A percentile compares a stretch with the other conserved stretches of the same genome.
phyloP scores from a whole-genome alignment of 441 rosid species.

The Kokia cookei region DNA sequence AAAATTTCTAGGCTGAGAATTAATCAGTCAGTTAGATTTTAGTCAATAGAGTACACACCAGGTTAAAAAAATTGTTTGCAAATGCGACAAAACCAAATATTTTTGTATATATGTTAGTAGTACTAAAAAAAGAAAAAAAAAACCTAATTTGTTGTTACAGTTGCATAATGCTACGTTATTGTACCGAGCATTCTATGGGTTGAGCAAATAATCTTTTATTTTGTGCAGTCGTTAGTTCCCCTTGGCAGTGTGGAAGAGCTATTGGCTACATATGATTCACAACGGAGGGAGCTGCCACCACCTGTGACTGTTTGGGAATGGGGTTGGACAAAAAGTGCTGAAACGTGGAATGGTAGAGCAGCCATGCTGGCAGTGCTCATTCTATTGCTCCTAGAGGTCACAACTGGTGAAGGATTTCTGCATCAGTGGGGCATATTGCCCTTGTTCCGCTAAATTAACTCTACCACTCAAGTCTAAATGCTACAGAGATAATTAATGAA shows the following conservation, averaged over 20 bases:
- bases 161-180: background rate
- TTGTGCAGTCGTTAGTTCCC: slow-evolving; percentile 83
- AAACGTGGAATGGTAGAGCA: slow-evolving; percentile 98
- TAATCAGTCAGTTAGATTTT: background rate
- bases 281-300: slow-evolving; percentile 83
- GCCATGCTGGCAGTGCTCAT: slow-evolving; percentile 94
- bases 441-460: slow-evolving; percentile 29
- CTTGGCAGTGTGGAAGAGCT: slow-evolving; percentile 91
- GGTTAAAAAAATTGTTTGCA: too few relatives aligned
- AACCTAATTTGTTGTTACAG: background rate
- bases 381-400: slow-evolving; percentile 77
- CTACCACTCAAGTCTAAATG: background rate
- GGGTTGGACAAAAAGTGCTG: slow-evolving; percentile 99
- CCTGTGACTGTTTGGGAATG: slow-evolving; percentile 96
- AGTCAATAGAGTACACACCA: background rate
- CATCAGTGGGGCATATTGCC: slow-evolving; percentile 92
- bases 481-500: background rate
- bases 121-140: too few relatives aligned
- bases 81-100: background rate
- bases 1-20: background rate
- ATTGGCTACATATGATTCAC: slow-evolving; percentile 83
- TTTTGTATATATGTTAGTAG: background rate
- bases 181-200: background rate
- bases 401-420: slow-evolving; percentile 90
- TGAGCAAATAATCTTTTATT: slow-evolving; percentile 7